A percentile compares a stretch with the other conserved stretches of the same genome.
phyloP scores from a whole-genome alignment of 2,329 filamentous ascomycete genomes.

The Talaromyces atroroseus region DNA sequence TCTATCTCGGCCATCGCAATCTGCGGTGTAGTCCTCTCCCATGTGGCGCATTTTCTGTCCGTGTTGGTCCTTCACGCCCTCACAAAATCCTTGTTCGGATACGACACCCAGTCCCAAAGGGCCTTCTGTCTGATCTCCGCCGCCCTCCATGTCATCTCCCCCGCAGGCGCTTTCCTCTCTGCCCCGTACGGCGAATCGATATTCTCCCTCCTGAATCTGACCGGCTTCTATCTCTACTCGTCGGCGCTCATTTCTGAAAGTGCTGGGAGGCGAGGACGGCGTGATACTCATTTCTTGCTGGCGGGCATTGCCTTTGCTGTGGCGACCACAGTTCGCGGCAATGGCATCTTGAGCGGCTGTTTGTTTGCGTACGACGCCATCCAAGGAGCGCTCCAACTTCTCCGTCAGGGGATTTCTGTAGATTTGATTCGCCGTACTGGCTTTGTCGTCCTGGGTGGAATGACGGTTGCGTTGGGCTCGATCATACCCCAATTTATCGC shows the following conservation, averaged over 20 bases:
- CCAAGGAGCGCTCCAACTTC: conserved; percentile 38
- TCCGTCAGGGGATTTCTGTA: conserved; percentile 31
- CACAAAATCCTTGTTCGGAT: conserved; percentile 51
- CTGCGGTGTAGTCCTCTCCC: conserved; percentile 60
- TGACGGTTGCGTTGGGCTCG: conserved; percentile 62
- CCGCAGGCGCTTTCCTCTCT: conserved; percentile 82
- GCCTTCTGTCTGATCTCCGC: conserved; percentile 56
- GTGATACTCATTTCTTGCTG: conserved; percentile 50
- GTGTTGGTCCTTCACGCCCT: conserved; percentile 67
- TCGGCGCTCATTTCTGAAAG: conserved; percentile 34
- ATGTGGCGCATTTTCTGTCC: conserved; percentile 70
- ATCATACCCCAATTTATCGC: conserved; percentile 68
- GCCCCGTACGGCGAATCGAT: conserved; percentile 78
- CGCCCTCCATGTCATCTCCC: conserved; percentile 73
- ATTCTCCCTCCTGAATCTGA: conserved; percentile 72
- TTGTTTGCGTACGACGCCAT: conserved; percentile 63
- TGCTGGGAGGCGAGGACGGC: conserved; percentile 21
- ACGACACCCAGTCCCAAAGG: conserved; percentile 23
- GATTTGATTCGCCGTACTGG: conserved; percentile 49
- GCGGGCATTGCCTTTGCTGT: conserved; percentile 66
- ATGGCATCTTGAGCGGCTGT: conserved; percentile 77
- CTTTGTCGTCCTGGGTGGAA: conserved; percentile 60
- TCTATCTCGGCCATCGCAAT: conserved; percentile 14
- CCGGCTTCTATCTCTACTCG: conserved; percentile 66
- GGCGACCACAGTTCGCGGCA: conserved; percentile 71